Percentiles rank a stretch among this genome's conserved stretches.
Conservation (phyloP, 2,329 filamentous ascomycete genomes). For the Pseudocercospora macadamiae region DNA sequence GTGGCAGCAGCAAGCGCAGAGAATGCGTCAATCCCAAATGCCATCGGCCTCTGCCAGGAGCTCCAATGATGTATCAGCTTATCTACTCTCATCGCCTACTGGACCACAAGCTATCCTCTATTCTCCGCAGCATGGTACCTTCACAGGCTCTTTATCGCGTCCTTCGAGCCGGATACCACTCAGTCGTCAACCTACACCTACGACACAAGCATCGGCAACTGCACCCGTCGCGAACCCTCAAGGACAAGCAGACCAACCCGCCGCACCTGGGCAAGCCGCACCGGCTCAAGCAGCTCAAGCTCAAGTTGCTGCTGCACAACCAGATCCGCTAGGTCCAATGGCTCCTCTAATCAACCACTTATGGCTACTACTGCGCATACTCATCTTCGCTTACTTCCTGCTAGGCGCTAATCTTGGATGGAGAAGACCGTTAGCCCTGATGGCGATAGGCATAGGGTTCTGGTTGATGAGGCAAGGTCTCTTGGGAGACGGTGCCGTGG, state of each 20-base stretch:
- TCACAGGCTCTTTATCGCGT: slow-evolving; percentile 21
- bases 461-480: slow-evolving; percentile 48
- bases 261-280: slow-evolving; percentile 18
- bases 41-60: slow-evolving; percentile 4
- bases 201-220: slow-evolving; percentile 6
- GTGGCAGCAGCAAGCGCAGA: slow-evolving; percentile 19
- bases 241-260: slow-evolving; percentile 8
- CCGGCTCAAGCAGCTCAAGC: slow-evolving; percentile 18
- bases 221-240: background rate
- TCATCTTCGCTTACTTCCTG: slow-evolving; percentile 63
- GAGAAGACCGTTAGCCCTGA: slow-evolving; percentile 46
- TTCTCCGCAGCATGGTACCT: slow-evolving; percentile 41
- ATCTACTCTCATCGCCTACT: slow-evolving; percentile 49
- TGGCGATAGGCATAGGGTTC: slow-evolving; percentile 44
- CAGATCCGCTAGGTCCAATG: slow-evolving; percentile 25
- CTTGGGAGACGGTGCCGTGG: slow-evolving; percentile 42
- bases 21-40: slow-evolving; percentile 26
- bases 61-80: slow-evolving; percentile 38
- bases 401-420: slow-evolving; percentile 51
- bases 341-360: slow-evolving; percentile 46
- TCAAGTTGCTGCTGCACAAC: slow-evolving; percentile 19
- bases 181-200: slow-evolving; percentile 18
- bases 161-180: background rate
- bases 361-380: slow-evolving; percentile 63
- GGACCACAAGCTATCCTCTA: slow-evolving; percentile 51